Evolutionary conservation across 306 rosid genomes (phyloP).

Genomic region (Dryas octopetala): DNA sequence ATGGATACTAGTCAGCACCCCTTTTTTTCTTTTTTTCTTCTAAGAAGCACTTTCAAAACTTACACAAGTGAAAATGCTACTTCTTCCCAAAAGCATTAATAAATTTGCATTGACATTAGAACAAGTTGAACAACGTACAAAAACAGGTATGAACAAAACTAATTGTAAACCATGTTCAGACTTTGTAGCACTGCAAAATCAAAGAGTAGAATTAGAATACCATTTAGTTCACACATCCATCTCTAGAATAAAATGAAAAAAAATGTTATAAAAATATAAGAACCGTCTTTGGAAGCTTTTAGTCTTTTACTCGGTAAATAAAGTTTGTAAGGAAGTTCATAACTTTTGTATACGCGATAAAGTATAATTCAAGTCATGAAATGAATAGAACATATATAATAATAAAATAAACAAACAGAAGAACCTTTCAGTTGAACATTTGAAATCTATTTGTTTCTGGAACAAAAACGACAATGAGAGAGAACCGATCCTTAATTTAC

Average conservation of each 20-base stretch:
- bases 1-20: no score
- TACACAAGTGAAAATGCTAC: neutral
- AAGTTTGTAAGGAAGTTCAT: neutral
- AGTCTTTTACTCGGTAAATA: neutral
- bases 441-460: slow-evolving; percentile 11
- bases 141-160: no score
- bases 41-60: no score
- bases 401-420: slow-evolving; percentile 6
- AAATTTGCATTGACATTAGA: neutral
- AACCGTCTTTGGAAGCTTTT: no score
- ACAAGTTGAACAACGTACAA: neutral
- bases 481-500: neutral
- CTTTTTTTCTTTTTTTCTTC: no score
- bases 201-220: neutral
- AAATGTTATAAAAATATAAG: no score
- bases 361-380: slow-evolving; percentile 12
- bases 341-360: neutral
- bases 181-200: neutral
- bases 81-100: neutral
- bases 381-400: no score
- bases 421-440: neutral
- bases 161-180: neutral
- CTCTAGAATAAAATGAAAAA: neutral
- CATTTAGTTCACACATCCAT: neutral
- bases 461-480: neutral